Percentiles rank a stretch among this genome's conserved stretches.
phyloP scores from a whole-genome alignment of 371 early-diverging fungal species.

The Chytridium lagenaria region DNA sequence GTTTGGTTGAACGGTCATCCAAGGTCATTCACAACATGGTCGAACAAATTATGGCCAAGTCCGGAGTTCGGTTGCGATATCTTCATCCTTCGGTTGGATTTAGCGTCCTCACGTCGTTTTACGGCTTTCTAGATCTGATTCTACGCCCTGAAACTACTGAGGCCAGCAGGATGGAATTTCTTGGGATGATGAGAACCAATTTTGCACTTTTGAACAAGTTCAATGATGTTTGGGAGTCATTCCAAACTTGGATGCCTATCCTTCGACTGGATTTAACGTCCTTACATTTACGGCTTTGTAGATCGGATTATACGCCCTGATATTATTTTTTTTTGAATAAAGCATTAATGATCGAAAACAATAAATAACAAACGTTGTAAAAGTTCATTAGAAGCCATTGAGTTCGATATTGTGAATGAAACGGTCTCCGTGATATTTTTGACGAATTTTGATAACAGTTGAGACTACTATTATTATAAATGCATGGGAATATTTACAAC shows the following conservation, averaged over 20 bases:
- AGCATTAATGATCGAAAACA: not conserved
- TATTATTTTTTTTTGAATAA: not conserved
- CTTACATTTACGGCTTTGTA: too few species aligned
- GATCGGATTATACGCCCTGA: not conserved
- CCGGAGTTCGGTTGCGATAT: not conserved
- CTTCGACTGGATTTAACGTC: not conserved
- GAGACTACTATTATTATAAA: too few species aligned
- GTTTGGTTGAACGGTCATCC: not conserved
- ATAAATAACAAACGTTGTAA: too few species aligned
- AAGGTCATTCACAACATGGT: not conserved
- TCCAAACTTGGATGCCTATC: not conserved
- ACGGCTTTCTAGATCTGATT: not conserved
- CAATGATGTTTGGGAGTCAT: slow-evolving; percentile 14
- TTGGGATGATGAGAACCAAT: not conserved
- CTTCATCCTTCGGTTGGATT: slow-evolving; percentile 9
- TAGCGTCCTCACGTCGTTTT: slow-evolving; percentile 2
- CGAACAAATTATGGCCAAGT: not conserved
- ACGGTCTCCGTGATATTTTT: too few species aligned
- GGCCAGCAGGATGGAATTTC: not conserved
- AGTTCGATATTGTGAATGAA: too few species aligned
- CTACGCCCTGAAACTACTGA: not conserved
- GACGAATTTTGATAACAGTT: too few species aligned
- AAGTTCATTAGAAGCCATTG: too few species aligned
- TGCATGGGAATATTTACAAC: too few species aligned
- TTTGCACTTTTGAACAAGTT: not conserved